Base-by-base conservation (phyloP, 1,284 basidiomycete species). In the Phaffia rhodozyma region DNA sequence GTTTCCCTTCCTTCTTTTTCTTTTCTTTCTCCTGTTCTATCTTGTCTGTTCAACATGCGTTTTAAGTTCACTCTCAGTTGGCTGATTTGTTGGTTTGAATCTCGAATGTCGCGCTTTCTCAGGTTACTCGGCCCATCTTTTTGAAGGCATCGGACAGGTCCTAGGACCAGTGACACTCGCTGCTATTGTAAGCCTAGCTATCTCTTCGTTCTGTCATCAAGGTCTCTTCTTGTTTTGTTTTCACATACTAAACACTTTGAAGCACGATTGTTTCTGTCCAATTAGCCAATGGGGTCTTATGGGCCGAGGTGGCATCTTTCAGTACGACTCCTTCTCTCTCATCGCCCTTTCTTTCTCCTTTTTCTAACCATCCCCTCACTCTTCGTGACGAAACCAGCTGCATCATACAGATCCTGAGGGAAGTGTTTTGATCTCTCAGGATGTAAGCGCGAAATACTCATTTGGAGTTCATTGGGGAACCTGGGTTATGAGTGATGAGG, bases 401-500 rank as follows among this genome's bases (percentile, higher is more conserved):
- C 75, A 77, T 62, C 77, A 78, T 67, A 74, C 74, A 1, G 73
- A 76, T 60, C 77, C 77, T 1, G 74, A 76, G 63, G 77, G 75
- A 21, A 75, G 76, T 3, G 73, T 77, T 16, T 66, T 72, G 16
- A 76, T 78, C 67, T 72, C 74, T n/a, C 67, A 70, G 43, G 72
- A 75, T 64, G 70, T 75, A 61, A 63, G 68, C 13, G 73, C 72
- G 2, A 69, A 71, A 66, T 72, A 72, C 67, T 72, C 72, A 47
- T 71, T 75, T 34, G 77, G 74, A 6, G 77, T 79, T 54, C 78
- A 79, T 67, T 78, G 76, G 75, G 76, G 77, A 5, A 79, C 78
- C 0, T 79, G 78, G 78, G 69, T 75, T 58, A 76, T 79, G 75
- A 72, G 71, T 51, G 78, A 76, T 67, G 76, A 77, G 67, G 70